Evolutionary conservation across 176 grass and related monocot genomes (phyloP).

Genomic region (Saccharum officinarum): DNA sequence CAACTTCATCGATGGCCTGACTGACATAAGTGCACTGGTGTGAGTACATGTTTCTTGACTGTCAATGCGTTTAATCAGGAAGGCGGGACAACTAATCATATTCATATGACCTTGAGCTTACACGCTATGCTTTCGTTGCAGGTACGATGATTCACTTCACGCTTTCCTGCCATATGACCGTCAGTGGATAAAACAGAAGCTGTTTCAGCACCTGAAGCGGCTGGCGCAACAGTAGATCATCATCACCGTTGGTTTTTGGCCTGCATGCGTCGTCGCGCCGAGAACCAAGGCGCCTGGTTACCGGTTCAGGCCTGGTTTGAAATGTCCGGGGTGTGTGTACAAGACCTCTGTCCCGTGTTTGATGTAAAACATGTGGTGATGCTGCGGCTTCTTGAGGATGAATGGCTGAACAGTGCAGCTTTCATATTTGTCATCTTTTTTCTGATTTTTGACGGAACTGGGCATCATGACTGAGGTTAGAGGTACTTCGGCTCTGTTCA

Average conservation of each 20-base stretch:
- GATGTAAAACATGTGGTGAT: background rate
- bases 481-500: too few species aligned
- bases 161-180: conserved; percentile 74
- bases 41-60: conserved; percentile 38
- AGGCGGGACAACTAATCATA: background rate
- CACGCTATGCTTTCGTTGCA: background rate
- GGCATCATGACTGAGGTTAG: background rate
- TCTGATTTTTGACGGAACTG: background rate
- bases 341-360: background rate
- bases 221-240: conserved; percentile 40
- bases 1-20: conserved; percentile 76
- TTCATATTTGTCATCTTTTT: background rate
- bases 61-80: background rate
- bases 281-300: background rate
- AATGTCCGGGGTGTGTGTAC: background rate
- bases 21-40: conserved; percentile 77
- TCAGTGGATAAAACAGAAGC: conserved; percentile 83
- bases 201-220: conserved; percentile 73
- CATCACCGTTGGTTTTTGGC: background rate
- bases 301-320: background rate
- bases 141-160: conserved; percentile 71
- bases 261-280: background rate
- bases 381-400: background rate
- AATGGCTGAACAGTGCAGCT: background rate
- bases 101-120: background rate